Base-by-base conservation (phyloP, 2,329 filamentous ascomycete species). In the Thelonectria rubi region DNA sequence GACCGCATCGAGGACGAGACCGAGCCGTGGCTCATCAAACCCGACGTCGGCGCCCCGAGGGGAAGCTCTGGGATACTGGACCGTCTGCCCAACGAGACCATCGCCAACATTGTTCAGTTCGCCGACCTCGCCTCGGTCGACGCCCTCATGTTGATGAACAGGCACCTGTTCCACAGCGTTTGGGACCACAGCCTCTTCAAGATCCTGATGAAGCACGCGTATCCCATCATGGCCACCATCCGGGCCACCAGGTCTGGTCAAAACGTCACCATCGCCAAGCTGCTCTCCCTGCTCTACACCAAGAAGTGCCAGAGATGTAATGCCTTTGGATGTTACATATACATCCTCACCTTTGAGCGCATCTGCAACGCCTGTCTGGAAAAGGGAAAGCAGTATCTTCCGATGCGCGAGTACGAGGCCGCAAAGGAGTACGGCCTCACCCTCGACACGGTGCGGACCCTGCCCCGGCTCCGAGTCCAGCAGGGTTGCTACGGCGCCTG, bases 271-370 rank as follows among this genome's bases (percentile, higher is more conserved):
- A 17, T 51, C n/a, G 32, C 21, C 15, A 11, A 20, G 8, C 24
- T 51, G 18, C 18, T 39, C 20, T 17, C 18, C 17, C 30, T 10
- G 30, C 26, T 51, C 4, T 40, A 30, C 32, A 11, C 30, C 14
- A 20, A 17, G 26, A 18, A 40, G 18, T 51, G 48, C 14, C 15
- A 51, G 5, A 30, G 24, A 14, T 51, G 48, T 11, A 11, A 24
- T 11, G 34, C 34, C 34, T 51, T 51, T 21, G 48, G 48, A 5
- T 30, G 48, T 11, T 51, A 51, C 48, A 12, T 51, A 32, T 37
- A 51, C 14, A 17, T 51, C 32, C 10, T 51, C 3, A 51, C 32
- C 34, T 26, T 51, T 17, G n/a, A 30, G 24, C 37, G 48, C 12
- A 5, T 51, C 17, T 51, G 48, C n/a, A 34, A 18, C 11, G 15